Evolutionary conservation across 768 basidiomycete species (phyloP), one percentile per base, ranked within the genome.

Genomic region (Panellus pusillus): DNA sequence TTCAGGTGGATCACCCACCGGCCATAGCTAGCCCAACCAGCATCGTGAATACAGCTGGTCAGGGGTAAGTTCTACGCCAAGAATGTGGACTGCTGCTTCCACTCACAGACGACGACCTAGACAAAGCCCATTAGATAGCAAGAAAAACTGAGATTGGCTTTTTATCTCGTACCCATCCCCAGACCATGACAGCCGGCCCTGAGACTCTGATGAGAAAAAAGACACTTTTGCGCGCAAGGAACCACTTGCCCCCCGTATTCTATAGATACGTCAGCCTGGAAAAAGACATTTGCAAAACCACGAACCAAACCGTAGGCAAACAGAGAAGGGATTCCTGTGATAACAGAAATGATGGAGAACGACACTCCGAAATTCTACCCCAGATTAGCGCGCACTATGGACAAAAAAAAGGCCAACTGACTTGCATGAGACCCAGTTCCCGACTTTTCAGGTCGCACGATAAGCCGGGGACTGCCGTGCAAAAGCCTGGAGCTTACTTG

Each of bases 131-230:
- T 35, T 14, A 35, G 9, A 14, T 3, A 35, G 32, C 3, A 3
- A 7, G 32, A 35, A 35, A 35, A 35, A n/a, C 2, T 14, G 32
- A 8, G 32, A 24, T 24, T 24, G 24, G 24, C 24, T 24, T 24
- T 24, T 14, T 9, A 35, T 11, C 8, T 35, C 32, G 32, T 35
- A 35, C 32, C 80, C 82, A 89, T 15, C 85, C 84, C 84, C 85
- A 87, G 0, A 85, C 84, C 87, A 89, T 90, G 3, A 87, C 86
- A 0, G 75, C 87, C 0, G 87, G 86, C 8, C 88, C 88, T 38
- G 20, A 35, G 2, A 20, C 12, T 28, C 6, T 9, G 28, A 47
- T 12, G 19, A 42, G 1, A 50, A 18, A 38, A 49, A 27, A 14
- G n/a, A 11, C 19, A 13, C 11, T 31, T 12, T 14, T 8, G 29